Base-by-base conservation (phyloP, 345 rosid genomes). In the Abelmoschus esculentus region DNA sequence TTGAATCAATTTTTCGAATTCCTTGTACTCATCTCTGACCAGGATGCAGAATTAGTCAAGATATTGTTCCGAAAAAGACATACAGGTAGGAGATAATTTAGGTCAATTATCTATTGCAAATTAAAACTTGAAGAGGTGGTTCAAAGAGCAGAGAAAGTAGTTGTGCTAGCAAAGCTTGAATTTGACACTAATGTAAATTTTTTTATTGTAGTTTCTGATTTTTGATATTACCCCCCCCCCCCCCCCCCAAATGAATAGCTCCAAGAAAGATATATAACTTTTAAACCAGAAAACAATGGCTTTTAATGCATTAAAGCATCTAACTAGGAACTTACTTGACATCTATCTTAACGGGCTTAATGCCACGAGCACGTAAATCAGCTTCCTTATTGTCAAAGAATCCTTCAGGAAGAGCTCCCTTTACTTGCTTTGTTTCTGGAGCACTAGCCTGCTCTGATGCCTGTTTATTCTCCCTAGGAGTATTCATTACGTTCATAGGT, bases 381-480 rank as follows among this genome's bases (percentile, higher is more conserved):
- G 96, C 97, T 75, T 95, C 99, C 81, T 95, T 90, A 59, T 89
- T 85, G 75, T 95, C 98, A 70, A 91, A 95, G 74, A 95, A 95
- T 18, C 99, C 98, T 59, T 89, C 87, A 4, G 99, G 99, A 52
- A 91, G 91, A 67, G 90, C 78, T 78, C 96, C 96, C 73, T 83
- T 83, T n/a, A 60, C 73, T 58, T 73, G 86, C 71, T 84, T 87
- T 18, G 73, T 53, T 72, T 83, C 90, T 71, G 78, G 73, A 73
- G 65, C 79, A 0, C 67, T 18, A 70, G 11, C 59, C 64, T 79
- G 79, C 29, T 54, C 28, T 73, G 86, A 69, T 82, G 11, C 59
- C 61, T 79, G 79, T 57, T 46, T 57, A 72, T 67, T 70, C 42
- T 83, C 91, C 72, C 29, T 65, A 59, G 74, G 61, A 58, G 81